Percentiles rank a stretch among this genome's conserved stretches.
These are phyloP conservation scores for Nakaseomyces glabratus DNA, from an alignment of 1,139 yeast species.

Conservation along the genomic window DNA sequence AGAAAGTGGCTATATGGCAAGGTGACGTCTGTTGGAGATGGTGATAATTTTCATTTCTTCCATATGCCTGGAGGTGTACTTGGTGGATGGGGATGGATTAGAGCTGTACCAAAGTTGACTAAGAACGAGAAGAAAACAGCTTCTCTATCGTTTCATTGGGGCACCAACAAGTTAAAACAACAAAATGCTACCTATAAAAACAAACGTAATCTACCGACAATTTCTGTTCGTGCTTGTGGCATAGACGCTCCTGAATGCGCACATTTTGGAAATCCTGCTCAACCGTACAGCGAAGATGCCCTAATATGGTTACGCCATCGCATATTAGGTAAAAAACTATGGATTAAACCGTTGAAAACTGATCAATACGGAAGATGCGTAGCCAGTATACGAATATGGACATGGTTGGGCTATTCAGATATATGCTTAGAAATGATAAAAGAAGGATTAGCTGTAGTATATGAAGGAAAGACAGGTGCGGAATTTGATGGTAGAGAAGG, in stretches of 20 bases:
- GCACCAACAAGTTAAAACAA: not conserved
- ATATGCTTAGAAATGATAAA: slow-evolving; percentile 81
- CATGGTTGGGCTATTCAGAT: slow-evolving; percentile 59
- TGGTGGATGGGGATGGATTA: slow-evolving; percentile 91
- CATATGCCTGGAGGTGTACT: slow-evolving; percentile 89
- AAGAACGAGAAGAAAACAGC: too few species aligned
- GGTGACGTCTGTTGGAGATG: slow-evolving; percentile 93
- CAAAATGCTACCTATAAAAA: slow-evolving; percentile 33
- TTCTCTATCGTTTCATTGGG: too few species aligned
- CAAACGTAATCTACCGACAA: slow-evolving; percentile 42
- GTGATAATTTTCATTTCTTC: slow-evolving; percentile 84
- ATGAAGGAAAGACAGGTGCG: slow-evolving; percentile 72
- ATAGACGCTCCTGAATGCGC: slow-evolving; percentile 97
- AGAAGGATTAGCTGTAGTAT: slow-evolving; percentile 76
- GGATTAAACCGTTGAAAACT: slow-evolving; percentile 65
- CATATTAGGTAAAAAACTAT: slow-evolving; percentile 55
- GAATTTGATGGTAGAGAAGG: slow-evolving; percentile 75
- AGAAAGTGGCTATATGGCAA: slow-evolving; percentile 54
- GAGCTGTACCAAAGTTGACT: slow-evolving; percentile 39
- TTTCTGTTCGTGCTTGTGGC: slow-evolving; percentile 69
- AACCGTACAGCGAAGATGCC: slow-evolving; percentile 81
- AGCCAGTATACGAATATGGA: slow-evolving; percentile 63
- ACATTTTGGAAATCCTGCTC: slow-evolving; percentile 92
- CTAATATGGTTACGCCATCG: slow-evolving; percentile 61
- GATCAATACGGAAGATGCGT: slow-evolving; percentile 91